These are phyloP conservation scores for Petrea volubilis DNA, from an alignment of 257 asterid genomes.

Conservation along the genomic window DNA sequence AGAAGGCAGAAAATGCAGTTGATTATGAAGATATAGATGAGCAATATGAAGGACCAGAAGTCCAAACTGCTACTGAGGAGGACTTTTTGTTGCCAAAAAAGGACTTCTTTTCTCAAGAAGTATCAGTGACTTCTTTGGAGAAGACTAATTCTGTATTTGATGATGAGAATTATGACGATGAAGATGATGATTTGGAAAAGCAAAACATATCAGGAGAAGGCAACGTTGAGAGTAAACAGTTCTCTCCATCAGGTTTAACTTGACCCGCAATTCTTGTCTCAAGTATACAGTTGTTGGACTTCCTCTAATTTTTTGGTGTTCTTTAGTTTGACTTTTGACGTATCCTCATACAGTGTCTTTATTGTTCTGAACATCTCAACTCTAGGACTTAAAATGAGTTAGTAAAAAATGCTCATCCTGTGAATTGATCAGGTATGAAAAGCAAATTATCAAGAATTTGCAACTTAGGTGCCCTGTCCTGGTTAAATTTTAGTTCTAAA, in stretches of 20 bases:
- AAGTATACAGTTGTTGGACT: neutral
- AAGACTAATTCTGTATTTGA: conserved; percentile 66
- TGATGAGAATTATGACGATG: conserved; percentile 94
- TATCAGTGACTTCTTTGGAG: conserved; percentile 52
- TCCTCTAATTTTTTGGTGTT: neutral
- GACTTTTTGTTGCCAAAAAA: conserved; percentile 78
- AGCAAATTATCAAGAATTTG: conserved; percentile 2
- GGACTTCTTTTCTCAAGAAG: conserved; percentile 63
- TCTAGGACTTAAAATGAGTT: neutral
- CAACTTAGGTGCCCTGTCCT: neutral
- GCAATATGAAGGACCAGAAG: conserved; percentile 99
- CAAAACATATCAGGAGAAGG: conserved; percentile 48
- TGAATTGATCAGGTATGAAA: neutral
- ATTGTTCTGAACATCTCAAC: conserved; percentile 3
- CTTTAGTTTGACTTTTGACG: conserved; percentile 1
- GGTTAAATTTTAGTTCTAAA: neutral
- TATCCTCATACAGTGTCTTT: neutral
- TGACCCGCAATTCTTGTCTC: neutral
- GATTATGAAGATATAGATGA: conserved; percentile 98
- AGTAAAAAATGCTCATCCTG: neutral
- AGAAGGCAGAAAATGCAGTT: conserved; percentile 95
- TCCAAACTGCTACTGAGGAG: conserved; percentile 85
- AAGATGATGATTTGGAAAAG: conserved; percentile 67
- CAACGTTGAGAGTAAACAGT: conserved; percentile 35
- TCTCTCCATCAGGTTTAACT: conserved; percentile 60